phyloP scores from a whole-genome alignment of 2,329 filamentous ascomycete genomes.

The Xylaria sp. region DNA sequence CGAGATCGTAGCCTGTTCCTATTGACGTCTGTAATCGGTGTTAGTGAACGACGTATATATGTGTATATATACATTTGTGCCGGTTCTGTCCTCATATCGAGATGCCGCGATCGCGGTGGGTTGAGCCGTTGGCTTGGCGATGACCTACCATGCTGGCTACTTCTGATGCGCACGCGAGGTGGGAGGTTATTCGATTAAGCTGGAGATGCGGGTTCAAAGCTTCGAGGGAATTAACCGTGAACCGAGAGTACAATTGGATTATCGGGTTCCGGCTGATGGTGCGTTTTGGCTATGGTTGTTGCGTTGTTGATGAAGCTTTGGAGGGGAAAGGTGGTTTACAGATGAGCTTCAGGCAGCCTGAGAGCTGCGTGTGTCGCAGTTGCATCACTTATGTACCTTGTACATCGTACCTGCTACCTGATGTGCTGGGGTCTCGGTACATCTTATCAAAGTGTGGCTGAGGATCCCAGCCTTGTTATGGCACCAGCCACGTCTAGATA shows the following conservation, averaged over 20 bases:
- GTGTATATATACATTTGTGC: background rate
- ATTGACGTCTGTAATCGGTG: slow-evolving; percentile 74
- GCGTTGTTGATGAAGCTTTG: slow-evolving; percentile 17
- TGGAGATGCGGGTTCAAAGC: background rate
- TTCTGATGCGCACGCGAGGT: background rate
- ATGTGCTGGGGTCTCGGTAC: background rate
- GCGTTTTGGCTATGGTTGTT: background rate
- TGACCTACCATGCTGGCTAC: slow-evolving; percentile 2
- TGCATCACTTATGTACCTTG: slow-evolving; percentile 14
- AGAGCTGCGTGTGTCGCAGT: slow-evolving; percentile 29
- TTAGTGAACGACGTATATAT: slow-evolving; percentile 15
- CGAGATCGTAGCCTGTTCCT: slow-evolving; percentile 98
- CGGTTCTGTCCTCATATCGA: background rate
- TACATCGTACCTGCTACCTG: slow-evolving; percentile 1
- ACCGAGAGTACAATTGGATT: background rate
- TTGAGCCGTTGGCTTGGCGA: background rate
- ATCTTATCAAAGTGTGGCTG: slow-evolving; percentile 10
- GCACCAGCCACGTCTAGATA: background rate
- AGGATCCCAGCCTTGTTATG: slow-evolving; percentile 4
- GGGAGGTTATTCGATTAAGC: background rate
- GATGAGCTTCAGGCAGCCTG: slow-evolving; percentile 27
- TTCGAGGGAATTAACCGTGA: background rate
- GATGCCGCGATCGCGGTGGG: background rate
- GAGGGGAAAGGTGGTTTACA: slow-evolving; percentile 6
- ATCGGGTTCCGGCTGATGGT: background rate